Base-by-base conservation (phyloP, 768 basidiomycete species). In the Hypholoma fasciculare region DNA sequence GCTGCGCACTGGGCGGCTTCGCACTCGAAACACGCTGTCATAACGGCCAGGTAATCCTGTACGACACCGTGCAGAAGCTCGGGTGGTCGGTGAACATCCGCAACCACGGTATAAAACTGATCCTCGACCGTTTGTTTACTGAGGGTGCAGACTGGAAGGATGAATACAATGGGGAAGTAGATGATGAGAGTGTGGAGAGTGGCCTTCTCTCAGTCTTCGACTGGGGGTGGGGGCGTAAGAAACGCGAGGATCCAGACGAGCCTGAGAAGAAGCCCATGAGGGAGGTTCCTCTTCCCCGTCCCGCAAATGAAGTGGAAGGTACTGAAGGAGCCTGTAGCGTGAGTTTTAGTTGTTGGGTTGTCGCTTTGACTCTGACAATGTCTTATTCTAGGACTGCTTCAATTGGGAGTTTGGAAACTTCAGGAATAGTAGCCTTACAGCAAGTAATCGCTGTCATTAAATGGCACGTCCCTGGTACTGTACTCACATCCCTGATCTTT, bases 21-120 rank as follows among this genome's bases (percentile, higher is more conserved):
- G 96, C 94, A 0, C 74, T 95, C 72, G 93, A 95, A 73, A 82
- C 87, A 3, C 78, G 85, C n/a, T 98, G 96, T 65, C 96, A 98
- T 69, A 80, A 90, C 0, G 96, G 96, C 20, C 85, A 89, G 67
- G 83, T 86, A 14, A 85, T 91, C 50, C 74, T 86, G 6, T 96
- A 94, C 69, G 95, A 98, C 70, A 94, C 94, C 0, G 90, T 97
- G 27, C 82, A 82, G 17, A 85, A 87, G 65, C 79, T 88, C 13
- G 83, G 85, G 1, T 97, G 96, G 96, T 74, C 78, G 16, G 92
- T 92, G 19, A 84, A 89, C 64, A 67, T 90, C 16, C 77, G 87
- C 16, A 89, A 84, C 7, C 93, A 95, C 58, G 68, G 80, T 2
- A 92, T 95, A 59, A 76, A 76, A n/a, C 78, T 85, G 4, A 70